These are phyloP conservation scores for Trametes elegans DNA, from an alignment of 768 basidiomycete genomes.

Conservation along the genomic window DNA sequence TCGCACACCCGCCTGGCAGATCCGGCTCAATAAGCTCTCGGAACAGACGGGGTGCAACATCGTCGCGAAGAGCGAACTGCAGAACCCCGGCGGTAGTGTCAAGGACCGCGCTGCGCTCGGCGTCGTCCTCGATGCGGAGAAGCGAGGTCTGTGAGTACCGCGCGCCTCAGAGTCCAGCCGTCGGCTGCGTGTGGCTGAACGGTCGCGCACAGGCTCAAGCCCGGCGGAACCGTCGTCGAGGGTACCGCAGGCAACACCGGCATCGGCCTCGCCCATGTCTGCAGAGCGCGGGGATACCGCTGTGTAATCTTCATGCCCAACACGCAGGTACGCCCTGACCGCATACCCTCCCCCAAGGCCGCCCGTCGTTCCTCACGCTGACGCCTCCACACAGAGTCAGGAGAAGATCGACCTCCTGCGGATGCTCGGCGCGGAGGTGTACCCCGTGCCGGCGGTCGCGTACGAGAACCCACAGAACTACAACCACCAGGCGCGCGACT, in stretches of 20 bases:
- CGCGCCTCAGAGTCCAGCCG: no score
- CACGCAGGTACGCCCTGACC: conserved; percentile 58
- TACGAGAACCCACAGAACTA: conserved; percentile 96
- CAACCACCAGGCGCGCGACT: conserved; percentile 95
- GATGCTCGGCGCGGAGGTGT: conserved; percentile 97
- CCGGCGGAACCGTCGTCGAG: conserved; percentile 97
- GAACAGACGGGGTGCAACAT: conserved; percentile 81
- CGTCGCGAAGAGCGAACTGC: conserved; percentile 96
- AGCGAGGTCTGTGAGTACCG: conserved; percentile 72
- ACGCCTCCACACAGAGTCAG: conserved; percentile 60
- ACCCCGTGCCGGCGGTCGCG: conserved; percentile 94
- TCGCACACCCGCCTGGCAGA: conserved; percentile 44
- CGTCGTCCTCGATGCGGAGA: conserved; percentile 83
- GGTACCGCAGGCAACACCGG: conserved; percentile 99
- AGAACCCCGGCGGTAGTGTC: conserved; percentile 96
- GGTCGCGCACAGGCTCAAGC: conserved; percentile 54
- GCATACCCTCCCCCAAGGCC: neutral
- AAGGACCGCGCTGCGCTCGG: conserved; percentile 97
- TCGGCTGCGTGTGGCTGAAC: neutral
- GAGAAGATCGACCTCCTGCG: conserved; percentile 97
- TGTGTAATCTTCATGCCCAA: conserved; percentile 99
- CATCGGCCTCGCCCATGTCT: conserved; percentile 93
- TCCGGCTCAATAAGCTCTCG: conserved; percentile 78
- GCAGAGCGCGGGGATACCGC: conserved; percentile 88
- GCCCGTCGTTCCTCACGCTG: neutral